Conservation (phyloP, 2,329 filamentous ascomycete genomes). For the Exophiala xenobiotica region DNA sequence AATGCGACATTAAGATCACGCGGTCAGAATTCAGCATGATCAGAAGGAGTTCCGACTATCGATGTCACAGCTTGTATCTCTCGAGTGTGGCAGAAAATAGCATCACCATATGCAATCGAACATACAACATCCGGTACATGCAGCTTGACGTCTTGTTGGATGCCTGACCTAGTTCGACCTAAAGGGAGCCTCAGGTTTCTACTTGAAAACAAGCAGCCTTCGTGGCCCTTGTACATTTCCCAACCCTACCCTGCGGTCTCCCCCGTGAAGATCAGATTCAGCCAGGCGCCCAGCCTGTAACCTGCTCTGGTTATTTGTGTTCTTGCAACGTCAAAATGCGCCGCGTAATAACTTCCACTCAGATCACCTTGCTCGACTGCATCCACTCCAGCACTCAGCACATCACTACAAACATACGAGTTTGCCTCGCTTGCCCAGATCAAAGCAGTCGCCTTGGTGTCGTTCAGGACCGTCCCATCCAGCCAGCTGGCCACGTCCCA, state of each 20-base stretch:
- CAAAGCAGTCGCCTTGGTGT: constrained; percentile 47
- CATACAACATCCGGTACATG: background rate
- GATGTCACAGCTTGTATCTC: too few species aligned
- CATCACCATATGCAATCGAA: too few species aligned
- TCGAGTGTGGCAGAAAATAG: too few species aligned
- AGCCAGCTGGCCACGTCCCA: constrained; percentile 17
- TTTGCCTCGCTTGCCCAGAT: constrained; percentile 59
- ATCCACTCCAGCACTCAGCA: constrained; percentile 60
- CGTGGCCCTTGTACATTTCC: too few species aligned
- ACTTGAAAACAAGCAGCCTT: too few species aligned
- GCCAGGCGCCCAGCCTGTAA: constrained; percentile 66
- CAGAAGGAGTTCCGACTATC: too few species aligned
- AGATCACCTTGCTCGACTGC: constrained; percentile 54
- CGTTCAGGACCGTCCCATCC: constrained; percentile 10
- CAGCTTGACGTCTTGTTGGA: background rate
- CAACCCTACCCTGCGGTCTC: constrained; percentile 17
- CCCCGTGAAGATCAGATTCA: constrained; percentile 57
- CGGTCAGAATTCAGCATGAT: too few species aligned
- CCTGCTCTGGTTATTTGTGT: constrained; percentile 67
- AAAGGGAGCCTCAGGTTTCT: too few species aligned
- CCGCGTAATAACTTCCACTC: constrained; percentile 21
- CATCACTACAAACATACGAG: constrained; percentile 60
- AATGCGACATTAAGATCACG: too few species aligned
- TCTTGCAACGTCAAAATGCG: constrained; percentile 35
- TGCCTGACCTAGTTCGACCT: background rate